These are phyloP conservation scores for Pueraria montana DNA, from an alignment of 306 rosid species.

Conservation along the genomic window DNA sequence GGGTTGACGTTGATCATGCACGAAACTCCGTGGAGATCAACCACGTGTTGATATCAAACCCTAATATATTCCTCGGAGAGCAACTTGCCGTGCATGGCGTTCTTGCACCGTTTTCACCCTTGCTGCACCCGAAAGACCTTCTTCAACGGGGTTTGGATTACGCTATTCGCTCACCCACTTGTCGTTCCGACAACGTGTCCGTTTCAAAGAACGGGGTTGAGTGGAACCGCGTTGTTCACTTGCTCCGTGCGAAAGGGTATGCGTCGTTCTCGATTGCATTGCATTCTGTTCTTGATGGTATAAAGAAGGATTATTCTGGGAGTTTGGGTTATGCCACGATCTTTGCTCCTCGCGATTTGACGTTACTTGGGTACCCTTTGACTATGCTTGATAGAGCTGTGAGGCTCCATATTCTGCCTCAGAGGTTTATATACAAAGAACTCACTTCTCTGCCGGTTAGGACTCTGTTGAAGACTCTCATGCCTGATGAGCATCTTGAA, in stretches of 20 bases:
- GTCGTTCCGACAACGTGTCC: constrained; percentile 33
- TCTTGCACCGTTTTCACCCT: constrained; percentile 62
- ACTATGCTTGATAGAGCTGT: constrained; percentile 62
- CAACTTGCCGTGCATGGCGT: constrained; percentile 74
- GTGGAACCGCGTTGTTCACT: constrained; percentile 64
- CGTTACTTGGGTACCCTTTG: constrained; percentile 48
- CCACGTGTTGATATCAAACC: constrained; percentile 64
- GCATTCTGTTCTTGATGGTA: constrained; percentile 67
- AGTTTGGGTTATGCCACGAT: constrained; percentile 58
- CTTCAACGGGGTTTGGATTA: constrained; percentile 44
- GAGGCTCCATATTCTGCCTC: constrained; percentile 80
- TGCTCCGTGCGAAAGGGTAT: constrained; percentile 69
- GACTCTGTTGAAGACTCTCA: constrained; percentile 58
- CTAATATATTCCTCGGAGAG: constrained; percentile 61
- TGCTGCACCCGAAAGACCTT: constrained; percentile 52
- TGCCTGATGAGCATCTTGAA: constrained; percentile 58
- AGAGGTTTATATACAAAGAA: constrained; percentile 55
- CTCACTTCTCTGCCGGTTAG: constrained; percentile 58
- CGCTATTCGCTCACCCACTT: constrained; percentile 48
- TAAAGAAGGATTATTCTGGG: constrained; percentile 50
- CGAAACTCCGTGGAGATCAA: constrained; percentile 64
- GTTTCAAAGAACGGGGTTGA: constrained; percentile 47
- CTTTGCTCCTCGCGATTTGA: constrained; percentile 75
- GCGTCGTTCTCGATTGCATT: constrained; percentile 55
- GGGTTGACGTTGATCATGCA: constrained; percentile 39